These are phyloP conservation scores for Lepiota venenata DNA, from an alignment of 768 basidiomycete species.

Conservation along the genomic window DNA sequence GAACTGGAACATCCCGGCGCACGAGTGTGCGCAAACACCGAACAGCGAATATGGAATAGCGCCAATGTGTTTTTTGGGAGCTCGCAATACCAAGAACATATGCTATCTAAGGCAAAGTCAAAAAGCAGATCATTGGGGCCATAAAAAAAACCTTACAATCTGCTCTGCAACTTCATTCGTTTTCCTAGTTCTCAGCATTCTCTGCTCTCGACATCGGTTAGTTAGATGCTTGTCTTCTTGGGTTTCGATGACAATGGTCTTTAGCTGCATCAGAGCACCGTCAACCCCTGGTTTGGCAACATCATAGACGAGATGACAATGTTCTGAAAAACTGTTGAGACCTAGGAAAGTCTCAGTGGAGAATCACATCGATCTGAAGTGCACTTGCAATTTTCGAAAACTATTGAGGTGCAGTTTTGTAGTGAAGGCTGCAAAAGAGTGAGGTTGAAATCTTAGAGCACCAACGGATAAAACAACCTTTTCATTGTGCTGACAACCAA, in stretches of 20 bases:
- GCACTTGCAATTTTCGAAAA: constrained; percentile 58
- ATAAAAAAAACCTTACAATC: constrained; percentile 35
- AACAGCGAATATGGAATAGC: constrained; percentile 69
- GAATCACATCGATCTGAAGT: neutral
- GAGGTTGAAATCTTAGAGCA: neutral
- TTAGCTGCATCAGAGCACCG: constrained; percentile 32
- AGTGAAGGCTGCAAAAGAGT: constrained; percentile 56
- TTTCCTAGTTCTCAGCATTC: constrained; percentile 38
- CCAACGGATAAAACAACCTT: constrained; percentile 42
- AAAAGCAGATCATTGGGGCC: neutral
- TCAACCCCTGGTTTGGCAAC: constrained; percentile 42
- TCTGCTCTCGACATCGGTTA: constrained; percentile 37
- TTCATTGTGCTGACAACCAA: constrained; percentile 80
- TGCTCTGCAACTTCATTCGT: constrained; percentile 38
- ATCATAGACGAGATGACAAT: constrained; percentile 52
- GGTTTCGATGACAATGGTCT: constrained; percentile 27
- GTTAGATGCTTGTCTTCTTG: constrained; percentile 37
- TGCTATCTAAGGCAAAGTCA: constrained; percentile 12
- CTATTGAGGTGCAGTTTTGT: constrained; percentile 62
- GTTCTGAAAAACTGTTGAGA: constrained; percentile 59
- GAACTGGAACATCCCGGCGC: constrained; percentile 56
- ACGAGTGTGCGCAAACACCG: constrained; percentile 66
- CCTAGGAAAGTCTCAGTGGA: constrained; percentile 32
- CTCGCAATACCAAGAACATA: constrained; percentile 55
- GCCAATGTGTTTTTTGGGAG: constrained; percentile 70